Evolutionary conservation across 2,329 filamentous ascomycete species (phyloP), one percentile per base, ranked within the genome.

Genomic region (Penicillium brasilianum): DNA sequence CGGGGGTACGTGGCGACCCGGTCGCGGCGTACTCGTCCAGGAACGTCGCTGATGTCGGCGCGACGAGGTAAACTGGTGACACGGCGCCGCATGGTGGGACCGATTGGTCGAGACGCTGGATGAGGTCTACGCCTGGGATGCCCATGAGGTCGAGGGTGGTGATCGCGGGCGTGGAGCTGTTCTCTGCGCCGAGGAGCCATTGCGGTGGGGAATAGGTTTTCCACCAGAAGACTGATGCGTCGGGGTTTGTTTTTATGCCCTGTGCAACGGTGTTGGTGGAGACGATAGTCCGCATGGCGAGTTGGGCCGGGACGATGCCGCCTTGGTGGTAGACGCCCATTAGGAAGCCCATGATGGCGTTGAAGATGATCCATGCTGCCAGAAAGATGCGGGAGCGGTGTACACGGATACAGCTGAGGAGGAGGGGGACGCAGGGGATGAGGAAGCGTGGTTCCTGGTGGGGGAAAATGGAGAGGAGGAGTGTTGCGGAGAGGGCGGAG

Each of bases 281-380:
- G 28, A 78, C 63, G 32, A 79, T 75, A 10, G 71, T 67, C 20
- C 78, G 78, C 13, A 84, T 77, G 32, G 78, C 77, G 18, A 83
- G 69, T 61, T 84, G 82, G 11, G 78, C 75, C 9, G 82, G 81
- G 32, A 84, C 75, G 13, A 85, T 75, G 14, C 83, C 83, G 49
- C 82, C 83, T 70, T 85, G 83, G 65, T 85, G 83, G 69, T 84
- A 84, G 28, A 83, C 72, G 4, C 83, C 83, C 78, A 84, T 82
- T 22, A 84, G 69, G 41, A 79, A 72, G 3, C 80, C 82, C 60
- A 84, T 71, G n/a, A 72, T 55, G 20, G 75, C 71, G 64, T 85
- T 85, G 70, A 85, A 85, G 25, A 78, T 63, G 18, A 81, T 69
- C 83, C 83, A 85, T 3, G 71, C 60, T 3, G 63, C 69, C 50